Evolutionary conservation across 176 grass and related monocot genomes (phyloP).

Genomic region (Ampelocalamus luodianensis): DNA sequence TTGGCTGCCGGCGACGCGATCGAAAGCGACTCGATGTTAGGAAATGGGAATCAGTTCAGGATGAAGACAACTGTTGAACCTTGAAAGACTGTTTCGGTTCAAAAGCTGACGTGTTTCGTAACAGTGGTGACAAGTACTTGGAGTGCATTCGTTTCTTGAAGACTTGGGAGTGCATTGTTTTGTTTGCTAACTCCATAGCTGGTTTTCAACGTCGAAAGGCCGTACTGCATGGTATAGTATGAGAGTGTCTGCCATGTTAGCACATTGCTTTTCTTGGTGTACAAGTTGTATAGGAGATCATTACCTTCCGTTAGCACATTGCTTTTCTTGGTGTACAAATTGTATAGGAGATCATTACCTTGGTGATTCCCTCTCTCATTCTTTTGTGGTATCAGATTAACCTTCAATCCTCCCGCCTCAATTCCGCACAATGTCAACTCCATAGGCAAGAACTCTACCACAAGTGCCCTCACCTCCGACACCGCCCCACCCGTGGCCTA

Average conservation of each 20-base stretch:
- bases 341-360: no score
- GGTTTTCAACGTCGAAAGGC: background rate
- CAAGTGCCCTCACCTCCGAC: no score
- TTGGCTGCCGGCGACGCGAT: constrained; percentile 1
- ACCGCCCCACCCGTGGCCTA: no score
- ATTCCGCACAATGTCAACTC: no score
- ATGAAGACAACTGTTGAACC: background rate
- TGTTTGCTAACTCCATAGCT: background rate
- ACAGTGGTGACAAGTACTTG: background rate
- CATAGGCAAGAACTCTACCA: no score
- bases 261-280: no score
- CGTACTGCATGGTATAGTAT: background rate
- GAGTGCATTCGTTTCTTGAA: background rate
- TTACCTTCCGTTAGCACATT: no score
- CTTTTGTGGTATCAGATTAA: no score
- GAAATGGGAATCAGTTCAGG: background rate
- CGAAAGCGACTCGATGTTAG: constrained; percentile 2
- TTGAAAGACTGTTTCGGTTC: background rate
- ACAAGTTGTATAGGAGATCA: no score
- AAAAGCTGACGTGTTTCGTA: background rate
- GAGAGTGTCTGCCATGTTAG: background rate
- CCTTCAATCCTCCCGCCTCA: no score
- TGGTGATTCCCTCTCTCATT: no score
- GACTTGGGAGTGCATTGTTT: background rate
- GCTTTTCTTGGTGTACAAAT: no score